phyloP scores from a whole-genome alignment of 352 stramenopile genomes.

The Phytopythium ostracodes region DNA sequence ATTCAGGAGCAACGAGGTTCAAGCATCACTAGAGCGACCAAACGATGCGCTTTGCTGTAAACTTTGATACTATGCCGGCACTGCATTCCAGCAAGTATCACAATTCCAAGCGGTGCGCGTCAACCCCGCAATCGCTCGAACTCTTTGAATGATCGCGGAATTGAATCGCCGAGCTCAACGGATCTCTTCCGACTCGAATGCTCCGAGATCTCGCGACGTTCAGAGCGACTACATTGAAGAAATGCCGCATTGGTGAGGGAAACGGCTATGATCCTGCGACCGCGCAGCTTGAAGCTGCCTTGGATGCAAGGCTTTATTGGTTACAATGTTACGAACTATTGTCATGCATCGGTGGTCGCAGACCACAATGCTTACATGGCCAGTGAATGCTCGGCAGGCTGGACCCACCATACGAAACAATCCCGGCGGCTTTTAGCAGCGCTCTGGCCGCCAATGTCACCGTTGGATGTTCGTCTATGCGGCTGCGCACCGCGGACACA shows the following conservation, averaged over 20 bases:
- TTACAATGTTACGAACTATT: background rate
- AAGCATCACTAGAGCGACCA: no score
- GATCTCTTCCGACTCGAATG: background rate
- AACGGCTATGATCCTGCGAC: background rate
- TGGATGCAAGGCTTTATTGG: background rate
- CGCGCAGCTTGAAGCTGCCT: background rate
- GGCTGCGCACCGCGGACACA: conserved; percentile 54
- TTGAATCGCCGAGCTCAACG: background rate
- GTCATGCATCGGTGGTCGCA: background rate
- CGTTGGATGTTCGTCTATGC: background rate
- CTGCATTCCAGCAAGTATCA: no score
- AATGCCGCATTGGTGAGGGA: background rate
- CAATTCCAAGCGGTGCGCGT: no score
- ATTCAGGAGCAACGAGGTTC: no score
- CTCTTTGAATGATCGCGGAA: background rate
- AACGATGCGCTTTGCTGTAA: no score
- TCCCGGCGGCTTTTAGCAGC: background rate
- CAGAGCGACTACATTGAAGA: no score
- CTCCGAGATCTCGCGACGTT: background rate
- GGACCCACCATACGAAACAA: no score
- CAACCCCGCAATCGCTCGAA: background rate
- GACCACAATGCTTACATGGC: no score
- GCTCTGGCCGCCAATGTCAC: no score
- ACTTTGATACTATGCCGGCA: no score
- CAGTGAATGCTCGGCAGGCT: no score